A percentile compares a stretch with the other conserved stretches of the same genome.
These are phyloP conservation scores for Antitrichia curtipendula DNA, from an alignment of 225 moss, liverwort and hornwort species.

Conservation along the genomic window DNA sequence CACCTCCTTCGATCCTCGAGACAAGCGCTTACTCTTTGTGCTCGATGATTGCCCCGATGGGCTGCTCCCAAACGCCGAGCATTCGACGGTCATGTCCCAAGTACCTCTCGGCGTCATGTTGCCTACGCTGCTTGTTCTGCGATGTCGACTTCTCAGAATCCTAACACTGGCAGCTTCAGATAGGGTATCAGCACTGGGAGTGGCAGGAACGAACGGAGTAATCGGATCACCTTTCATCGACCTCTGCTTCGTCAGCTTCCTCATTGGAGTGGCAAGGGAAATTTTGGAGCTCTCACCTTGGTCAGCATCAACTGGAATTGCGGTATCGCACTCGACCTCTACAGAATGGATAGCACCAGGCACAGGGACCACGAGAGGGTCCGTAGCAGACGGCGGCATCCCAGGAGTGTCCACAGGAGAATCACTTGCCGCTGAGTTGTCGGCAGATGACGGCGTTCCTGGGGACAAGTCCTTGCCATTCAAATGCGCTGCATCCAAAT, in stretches of 20 bases:
- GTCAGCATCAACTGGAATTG: not conserved
- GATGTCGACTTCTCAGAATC: slow-evolving; percentile 14
- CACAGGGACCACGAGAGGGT: not conserved
- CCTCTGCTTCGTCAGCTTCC: not conserved
- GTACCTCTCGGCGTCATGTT: not conserved
- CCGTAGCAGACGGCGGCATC: not conserved
- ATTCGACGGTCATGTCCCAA: not conserved
- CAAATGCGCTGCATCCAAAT: not conserved
- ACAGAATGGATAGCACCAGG: not conserved
- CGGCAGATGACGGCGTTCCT: not conserved
- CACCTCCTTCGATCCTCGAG: slow-evolving; percentile 25
- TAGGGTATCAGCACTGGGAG: slow-evolving; percentile 6
- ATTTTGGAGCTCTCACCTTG: not conserved
- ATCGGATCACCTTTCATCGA: not conserved
- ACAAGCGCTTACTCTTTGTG: slow-evolving; percentile 14
- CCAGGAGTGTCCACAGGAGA: not conserved
- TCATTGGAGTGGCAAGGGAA: not conserved
- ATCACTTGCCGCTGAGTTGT: not conserved
- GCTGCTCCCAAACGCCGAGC: not conserved
- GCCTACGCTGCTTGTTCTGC: slow-evolving; percentile 25
- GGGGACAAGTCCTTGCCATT: too few species aligned
- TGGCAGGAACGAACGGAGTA: not conserved
- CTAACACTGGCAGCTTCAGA: slow-evolving; percentile 6
- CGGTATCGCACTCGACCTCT: not conserved
- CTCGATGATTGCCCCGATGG: slow-evolving; percentile 6